Conservation (phyloP, 148 eudicot genomes). For the Gaultheria prostrata region DNA sequence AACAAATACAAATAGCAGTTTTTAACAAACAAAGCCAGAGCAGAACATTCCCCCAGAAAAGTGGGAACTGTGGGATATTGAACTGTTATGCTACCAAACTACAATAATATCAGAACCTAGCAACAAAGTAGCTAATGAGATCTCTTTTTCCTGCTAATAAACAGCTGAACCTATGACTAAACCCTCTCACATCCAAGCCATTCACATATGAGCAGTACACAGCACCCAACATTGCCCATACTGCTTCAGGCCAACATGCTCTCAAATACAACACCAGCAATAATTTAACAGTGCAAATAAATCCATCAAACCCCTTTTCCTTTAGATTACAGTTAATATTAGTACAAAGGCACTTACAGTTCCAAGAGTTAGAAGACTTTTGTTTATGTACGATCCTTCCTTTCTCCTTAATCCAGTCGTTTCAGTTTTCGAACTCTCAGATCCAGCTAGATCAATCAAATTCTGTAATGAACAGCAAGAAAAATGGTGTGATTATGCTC, state of each 20-base stretch:
- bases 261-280: not conserved
- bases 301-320: not conserved
- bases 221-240: not conserved
- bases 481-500: conserved; percentile 15
- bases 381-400: conserved; percentile 97
- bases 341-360: conserved; percentile 56
- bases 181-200: not conserved
- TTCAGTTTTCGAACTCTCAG: conserved; percentile 99
- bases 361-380: conserved; percentile 98
- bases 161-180: conserved; percentile 4
- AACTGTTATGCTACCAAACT: not conserved
- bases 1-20: not conserved
- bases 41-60: not conserved
- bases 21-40: not conserved
- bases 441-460: conserved; percentile 96
- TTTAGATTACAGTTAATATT: not conserved
- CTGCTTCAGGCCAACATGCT: not conserved
- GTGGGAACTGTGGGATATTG: conserved; percentile 4
- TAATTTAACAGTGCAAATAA: not conserved
- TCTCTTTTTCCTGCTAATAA: not conserved
- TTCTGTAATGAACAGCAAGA: conserved; percentile 44
- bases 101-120: not conserved
- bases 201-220: not conserved
- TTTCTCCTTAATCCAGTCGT: conserved; percentile 95
- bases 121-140: not conserved